Evolutionary conservation across 306 rosid species (phyloP), one percentile per base, ranked within the genome.

Genomic region (Lithocarpus polystachyus): DNA sequence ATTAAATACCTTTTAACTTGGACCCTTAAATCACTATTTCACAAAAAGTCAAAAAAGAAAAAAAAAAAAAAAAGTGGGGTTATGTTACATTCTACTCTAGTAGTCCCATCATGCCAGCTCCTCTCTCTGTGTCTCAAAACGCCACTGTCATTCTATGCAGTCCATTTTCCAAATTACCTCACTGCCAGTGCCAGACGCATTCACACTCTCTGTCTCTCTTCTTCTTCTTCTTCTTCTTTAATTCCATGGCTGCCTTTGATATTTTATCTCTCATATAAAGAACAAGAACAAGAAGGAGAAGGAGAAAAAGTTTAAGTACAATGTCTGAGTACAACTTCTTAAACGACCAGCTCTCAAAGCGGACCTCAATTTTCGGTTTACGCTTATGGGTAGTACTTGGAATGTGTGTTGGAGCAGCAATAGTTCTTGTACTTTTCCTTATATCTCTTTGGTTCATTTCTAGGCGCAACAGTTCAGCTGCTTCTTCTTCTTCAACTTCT

Each of bases 381-480:
- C 86, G 82, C 5, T 82, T 89, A 74, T 87, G 93, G 93, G 90
- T 89, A 1, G 89, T 87, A 43, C 80, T 89, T 67, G 93, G 93
- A n/a, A 87, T 89, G 24, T 79, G 90, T 51, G 93, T 89, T 6
- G 93, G 90, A 18, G 93, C 93, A 4, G 89, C 89, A 84, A 89
- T 87, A 53, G 93, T 89, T 26, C 54, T 89, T 1, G 89, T 87
- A n/a, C 86, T 89, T 40, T 89, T 89, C 64, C 89, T 87, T 71
- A 79, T 89, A 13, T 89, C 93, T 0, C 79, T 89, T 35, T 89
- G 90, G 87, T 84, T 89, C 88, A 86, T 86, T 18, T 84, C 89
- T 2, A 82, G 87, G 65, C 85, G 89, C 10, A 80, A 83, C 74
- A 13, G 68, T 24, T 76, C 86, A 19, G 71, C 83, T 5, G 78